Percentiles rank a stretch among this genome's conserved stretches.
Evolutionary conservation across 2,329 filamentous ascomycete genomes (phyloP).

Genomic region (Fusarium verrucosum): DNA sequence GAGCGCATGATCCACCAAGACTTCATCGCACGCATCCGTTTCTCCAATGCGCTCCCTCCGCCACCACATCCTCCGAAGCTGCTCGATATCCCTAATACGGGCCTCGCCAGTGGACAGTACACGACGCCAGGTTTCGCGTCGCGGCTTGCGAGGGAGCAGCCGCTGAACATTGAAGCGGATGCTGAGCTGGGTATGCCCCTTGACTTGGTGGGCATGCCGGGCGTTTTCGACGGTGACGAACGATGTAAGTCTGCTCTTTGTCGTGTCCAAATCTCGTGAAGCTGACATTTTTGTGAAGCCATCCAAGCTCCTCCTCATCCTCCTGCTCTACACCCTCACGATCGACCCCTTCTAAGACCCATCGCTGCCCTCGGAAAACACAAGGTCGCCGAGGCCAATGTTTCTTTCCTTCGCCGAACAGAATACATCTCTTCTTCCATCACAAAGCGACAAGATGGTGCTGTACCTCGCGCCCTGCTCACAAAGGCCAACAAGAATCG

Average conservation of each 20-base stretch:
- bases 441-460: conserved; percentile 59
- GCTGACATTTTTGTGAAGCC: conserved; percentile 59
- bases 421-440: conserved; percentile 84
- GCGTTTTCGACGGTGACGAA: conserved; percentile 94
- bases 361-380: conserved; percentile 87
- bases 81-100: conserved; percentile 94
- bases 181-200: conserved; percentile 98
- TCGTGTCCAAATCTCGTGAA: not conserved
- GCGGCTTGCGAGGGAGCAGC: conserved; percentile 87
- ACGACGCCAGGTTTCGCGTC: conserved; percentile 91
- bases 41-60: conserved; percentile 93
- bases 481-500: conserved; percentile 47
- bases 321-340: conserved; percentile 80
- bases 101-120: conserved; percentile 85
- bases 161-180: conserved; percentile 95
- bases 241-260: conserved; percentile 67
- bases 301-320: conserved; percentile 81
- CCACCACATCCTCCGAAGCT: conserved; percentile 96
- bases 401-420: conserved; percentile 93
- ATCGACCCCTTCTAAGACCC: conserved; percentile 83
- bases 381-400: conserved; percentile 76
- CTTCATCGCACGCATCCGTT: conserved; percentile 95
- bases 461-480: conserved; percentile 54
- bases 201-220: conserved; percentile 92
- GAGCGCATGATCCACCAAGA: conserved; percentile 84